Evolutionary conservation across 441 rosid species (phyloP).

Genomic region (Gossypium schwendimanii): DNA sequence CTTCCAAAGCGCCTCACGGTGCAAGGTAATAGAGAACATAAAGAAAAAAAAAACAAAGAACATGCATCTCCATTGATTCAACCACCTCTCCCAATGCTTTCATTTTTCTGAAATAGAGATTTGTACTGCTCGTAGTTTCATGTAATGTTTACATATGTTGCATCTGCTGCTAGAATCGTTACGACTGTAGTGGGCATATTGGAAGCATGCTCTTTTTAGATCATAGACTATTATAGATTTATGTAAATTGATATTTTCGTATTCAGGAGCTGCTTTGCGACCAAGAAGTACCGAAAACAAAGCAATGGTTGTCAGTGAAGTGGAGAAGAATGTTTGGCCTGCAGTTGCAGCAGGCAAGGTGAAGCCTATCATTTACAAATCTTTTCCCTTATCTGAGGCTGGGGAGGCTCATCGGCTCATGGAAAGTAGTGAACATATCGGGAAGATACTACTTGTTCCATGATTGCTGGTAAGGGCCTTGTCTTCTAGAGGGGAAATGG

Average conservation of each 20-base stretch:
- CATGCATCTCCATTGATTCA: neutral
- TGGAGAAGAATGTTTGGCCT: slow-evolving; percentile 81
- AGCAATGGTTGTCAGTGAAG: slow-evolving; percentile 61
- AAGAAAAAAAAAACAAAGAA: neutral
- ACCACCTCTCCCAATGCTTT: neutral
- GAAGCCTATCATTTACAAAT: slow-evolving; percentile 60
- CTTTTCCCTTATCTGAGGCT: slow-evolving; percentile 51
- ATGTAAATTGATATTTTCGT: neutral
- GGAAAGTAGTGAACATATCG: slow-evolving; percentile 72
- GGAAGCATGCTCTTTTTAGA: neutral
- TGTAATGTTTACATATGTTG: neutral
- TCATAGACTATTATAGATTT: neutral
- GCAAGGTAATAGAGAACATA: slow-evolving; percentile 42
- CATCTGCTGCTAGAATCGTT: neutral
- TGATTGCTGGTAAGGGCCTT: slow-evolving; percentile 18
- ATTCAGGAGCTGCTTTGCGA: slow-evolving; percentile 65
- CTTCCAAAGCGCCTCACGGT: slow-evolving; percentile 70
- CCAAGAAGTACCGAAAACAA: slow-evolving; percentile 60
- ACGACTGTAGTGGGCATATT: neutral
- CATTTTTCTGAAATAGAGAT: neutral
- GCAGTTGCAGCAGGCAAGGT: slow-evolving; percentile 60
- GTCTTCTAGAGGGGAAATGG: neutral
- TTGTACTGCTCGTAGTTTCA: neutral
- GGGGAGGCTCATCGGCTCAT: slow-evolving; percentile 67
- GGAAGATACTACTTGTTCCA: slow-evolving; percentile 65